Base-by-base conservation (phyloP, 768 basidiomycete species). In the Mycena epipterygia region DNA sequence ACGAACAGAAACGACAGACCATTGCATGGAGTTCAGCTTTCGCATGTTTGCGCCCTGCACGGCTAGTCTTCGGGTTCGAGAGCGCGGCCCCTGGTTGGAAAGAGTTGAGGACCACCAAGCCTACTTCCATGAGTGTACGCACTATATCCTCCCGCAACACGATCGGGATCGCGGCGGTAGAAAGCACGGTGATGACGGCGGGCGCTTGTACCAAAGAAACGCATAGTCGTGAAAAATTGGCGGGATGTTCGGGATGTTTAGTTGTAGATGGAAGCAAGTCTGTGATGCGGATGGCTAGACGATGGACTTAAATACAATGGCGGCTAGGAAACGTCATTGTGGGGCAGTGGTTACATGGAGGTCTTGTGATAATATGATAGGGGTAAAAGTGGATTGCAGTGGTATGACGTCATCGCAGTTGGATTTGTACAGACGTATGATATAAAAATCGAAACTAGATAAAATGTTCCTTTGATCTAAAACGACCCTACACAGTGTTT, bases 131-230 rank as follows among this genome's bases (percentile, higher is more conserved):
- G 39, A 23, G n/a, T 67, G 53, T 30, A 76, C 86, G 75, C 75
- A 87, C 87, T 86, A 76, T 85, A 84, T 32, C 87, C 87, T 35
- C 82, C 86, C 27, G 86, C 86, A 49, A 87, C 86, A 41, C 84
- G 84, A 59, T 86, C 84, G 32, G 75, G 81, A 73, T 88, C 82
- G 68, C 78, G 79, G 30, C 82, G 80, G 70, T 79, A 80, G 71
- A 82, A 84, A n/a, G 77, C 73, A 41, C 57, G 60, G 41, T 74
- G 77, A 55, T 71, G 58, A 12, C 72, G 64, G 23, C 60, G 68
- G 21, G 35, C 44, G 35, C 64, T 64, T 46, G 64, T 64, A 29
- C 70, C 68, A 30, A 78, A 77, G 32, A 77, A 52, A 58, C 58
- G 69, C 77, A 76, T 77, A 19, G 35, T 61, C 35, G 7, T 23